Evolutionary conservation across 352 stramenopile species (phyloP).

Genomic region (Pythium folliculosum): DNA sequence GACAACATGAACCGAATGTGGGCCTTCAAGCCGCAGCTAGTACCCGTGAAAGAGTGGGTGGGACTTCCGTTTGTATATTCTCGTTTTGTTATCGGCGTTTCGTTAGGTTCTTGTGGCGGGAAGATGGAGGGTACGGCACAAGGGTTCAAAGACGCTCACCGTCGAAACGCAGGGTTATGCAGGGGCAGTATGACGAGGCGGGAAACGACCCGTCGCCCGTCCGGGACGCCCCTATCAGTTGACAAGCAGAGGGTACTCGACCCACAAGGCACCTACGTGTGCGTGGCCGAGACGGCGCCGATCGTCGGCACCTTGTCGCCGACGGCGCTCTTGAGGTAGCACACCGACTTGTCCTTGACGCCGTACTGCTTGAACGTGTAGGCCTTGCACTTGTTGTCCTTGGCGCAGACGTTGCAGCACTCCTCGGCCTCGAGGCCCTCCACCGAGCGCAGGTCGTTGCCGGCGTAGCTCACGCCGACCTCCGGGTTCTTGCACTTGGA

Average conservation of each 20-base stretch:
- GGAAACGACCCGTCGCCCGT: background rate
- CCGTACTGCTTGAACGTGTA: conserved; percentile 54
- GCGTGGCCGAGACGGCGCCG: background rate
- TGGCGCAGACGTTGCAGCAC: conserved; percentile 38
- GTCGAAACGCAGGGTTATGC: no score
- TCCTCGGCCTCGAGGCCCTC: conserved; percentile 34
- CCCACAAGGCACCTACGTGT: background rate
- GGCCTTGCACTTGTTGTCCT: conserved; percentile 37
- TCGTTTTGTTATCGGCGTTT: no score
- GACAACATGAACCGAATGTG: no score
- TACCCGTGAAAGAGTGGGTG: no score
- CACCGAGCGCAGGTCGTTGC: conserved; percentile 41
- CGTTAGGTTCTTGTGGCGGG: no score
- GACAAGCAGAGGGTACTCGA: background rate
- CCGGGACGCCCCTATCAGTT: background rate
- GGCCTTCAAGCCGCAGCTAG: no score
- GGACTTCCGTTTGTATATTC: no score
- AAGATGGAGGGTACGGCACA: no score
- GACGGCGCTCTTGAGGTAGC: conserved; percentile 25
- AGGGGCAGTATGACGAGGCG: background rate
- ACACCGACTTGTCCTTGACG: conserved; percentile 18
- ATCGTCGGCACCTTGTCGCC: background rate
- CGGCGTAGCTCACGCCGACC: conserved; percentile 39
- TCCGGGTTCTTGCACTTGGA: conserved; percentile 41
- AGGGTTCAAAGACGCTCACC: no score